Conservation (phyloP, 768 basidiomycete genomes). For the Calocybe cyanea region DNA sequence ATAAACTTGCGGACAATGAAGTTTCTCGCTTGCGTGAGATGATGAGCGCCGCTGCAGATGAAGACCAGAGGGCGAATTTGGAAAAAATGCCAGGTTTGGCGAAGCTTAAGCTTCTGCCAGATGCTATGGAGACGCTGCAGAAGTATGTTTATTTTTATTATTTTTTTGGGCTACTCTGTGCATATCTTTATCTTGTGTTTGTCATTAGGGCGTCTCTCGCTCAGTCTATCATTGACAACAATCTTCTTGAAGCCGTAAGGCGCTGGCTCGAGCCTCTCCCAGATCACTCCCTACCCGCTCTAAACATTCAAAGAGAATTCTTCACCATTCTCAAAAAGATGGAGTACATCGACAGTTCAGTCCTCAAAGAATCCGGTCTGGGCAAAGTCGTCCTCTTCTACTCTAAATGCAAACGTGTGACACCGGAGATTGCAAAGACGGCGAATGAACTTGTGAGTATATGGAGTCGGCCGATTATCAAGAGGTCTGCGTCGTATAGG, state of each 20-base stretch:
- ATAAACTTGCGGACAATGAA: slow-evolving; percentile 86
- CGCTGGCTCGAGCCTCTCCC: slow-evolving; percentile 94
- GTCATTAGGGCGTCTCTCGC: slow-evolving; percentile 74
- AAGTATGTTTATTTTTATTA: slow-evolving; percentile 60
- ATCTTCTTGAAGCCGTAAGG: slow-evolving; percentile 84
- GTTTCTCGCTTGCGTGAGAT: slow-evolving; percentile 83
- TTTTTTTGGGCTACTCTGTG: slow-evolving; percentile 4
- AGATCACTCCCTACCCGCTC: slow-evolving; percentile 87
- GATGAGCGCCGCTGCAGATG: slow-evolving; percentile 84
- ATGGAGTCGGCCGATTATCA: slow-evolving; percentile 92
- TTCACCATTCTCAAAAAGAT: slow-evolving; percentile 82
- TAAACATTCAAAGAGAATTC: slow-evolving; percentile 93
- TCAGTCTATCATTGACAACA: slow-evolving; percentile 93
- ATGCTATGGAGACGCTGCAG: slow-evolving; percentile 89
- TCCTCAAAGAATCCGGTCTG: slow-evolving; percentile 87
- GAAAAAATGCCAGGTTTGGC: slow-evolving; percentile 78
- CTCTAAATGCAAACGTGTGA: slow-evolving; percentile 90
- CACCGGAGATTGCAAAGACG: slow-evolving; percentile 72
- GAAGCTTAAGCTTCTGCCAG: slow-evolving; percentile 82
- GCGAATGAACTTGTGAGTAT: slow-evolving; percentile 80
- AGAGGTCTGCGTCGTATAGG: slow-evolving; percentile 78
- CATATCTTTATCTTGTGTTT: slow-evolving; percentile 1
- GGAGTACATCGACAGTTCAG: slow-evolving; percentile 86
- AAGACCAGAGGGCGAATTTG: slow-evolving; percentile 76
- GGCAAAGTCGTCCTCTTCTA: slow-evolving; percentile 93